These are phyloP conservation scores for Chaetothyriales sp. DNA, from an alignment of 2,329 filamentous ascomycete species.

Conservation along the genomic window DNA sequence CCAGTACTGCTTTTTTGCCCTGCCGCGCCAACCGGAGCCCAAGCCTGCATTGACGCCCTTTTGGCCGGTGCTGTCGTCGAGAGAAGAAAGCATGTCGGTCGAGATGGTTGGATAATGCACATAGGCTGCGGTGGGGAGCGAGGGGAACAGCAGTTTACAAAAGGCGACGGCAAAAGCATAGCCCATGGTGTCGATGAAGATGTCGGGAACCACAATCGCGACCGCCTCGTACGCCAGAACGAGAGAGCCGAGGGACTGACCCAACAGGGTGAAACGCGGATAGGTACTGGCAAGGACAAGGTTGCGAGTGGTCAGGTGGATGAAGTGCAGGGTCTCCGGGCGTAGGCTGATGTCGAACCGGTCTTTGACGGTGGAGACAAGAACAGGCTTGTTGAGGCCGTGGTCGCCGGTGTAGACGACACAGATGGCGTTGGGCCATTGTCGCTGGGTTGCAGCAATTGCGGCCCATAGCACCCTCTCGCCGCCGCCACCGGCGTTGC, in stretches of 20 bases:
- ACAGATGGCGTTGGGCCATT: slow-evolving; percentile 78
- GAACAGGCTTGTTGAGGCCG: slow-evolving; percentile 64
- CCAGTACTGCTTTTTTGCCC: slow-evolving; percentile 72
- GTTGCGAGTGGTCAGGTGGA: slow-evolving; percentile 77
- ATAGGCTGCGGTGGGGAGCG: slow-evolving; percentile 75
- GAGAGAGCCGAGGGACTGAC: slow-evolving; percentile 83
- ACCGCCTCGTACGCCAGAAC: slow-evolving; percentile 85
- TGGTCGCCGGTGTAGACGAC: slow-evolving; percentile 93
- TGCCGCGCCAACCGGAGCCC: slow-evolving; percentile 56
- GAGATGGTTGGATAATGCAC: slow-evolving; percentile 98
- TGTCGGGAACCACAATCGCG: slow-evolving; percentile 74
- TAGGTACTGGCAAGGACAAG: slow-evolving; percentile 78
- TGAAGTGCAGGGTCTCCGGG: slow-evolving; percentile 65
- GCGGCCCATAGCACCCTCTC: slow-evolving; percentile 95
- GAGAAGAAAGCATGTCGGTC: slow-evolving; percentile 84
- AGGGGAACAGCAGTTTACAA: slow-evolving; percentile 64
- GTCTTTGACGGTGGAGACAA: slow-evolving; percentile 61
- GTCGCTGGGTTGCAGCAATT: slow-evolving; percentile 73
- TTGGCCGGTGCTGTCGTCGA: slow-evolving; percentile 49
- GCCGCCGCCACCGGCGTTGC: slow-evolving; percentile 90
- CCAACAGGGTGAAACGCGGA: slow-evolving; percentile 80
- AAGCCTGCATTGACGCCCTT: slow-evolving; percentile 73
- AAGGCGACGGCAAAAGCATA: slow-evolving; percentile 83
- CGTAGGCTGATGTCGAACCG: slow-evolving; percentile 89
- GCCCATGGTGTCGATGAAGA: slow-evolving; percentile 96